Evolutionary conservation across 75 land plant species (phyloP).

Genomic region (Selaginella moellendorffii): DNA sequence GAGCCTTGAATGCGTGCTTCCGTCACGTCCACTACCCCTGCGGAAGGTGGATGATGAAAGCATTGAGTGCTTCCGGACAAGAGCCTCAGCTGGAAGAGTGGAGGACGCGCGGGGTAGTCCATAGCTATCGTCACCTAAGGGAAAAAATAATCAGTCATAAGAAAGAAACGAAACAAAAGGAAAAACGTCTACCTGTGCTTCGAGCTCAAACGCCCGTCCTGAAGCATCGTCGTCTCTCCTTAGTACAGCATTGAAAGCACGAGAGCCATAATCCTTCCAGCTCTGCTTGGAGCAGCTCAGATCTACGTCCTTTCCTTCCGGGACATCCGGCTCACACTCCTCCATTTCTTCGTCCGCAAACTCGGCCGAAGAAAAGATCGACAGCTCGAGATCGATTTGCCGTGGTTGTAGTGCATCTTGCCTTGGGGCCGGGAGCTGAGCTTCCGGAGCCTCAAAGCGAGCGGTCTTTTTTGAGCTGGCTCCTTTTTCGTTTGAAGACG

Average conservation of each 20-base stretch:
- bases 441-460: background rate
- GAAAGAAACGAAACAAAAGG: background rate
- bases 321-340: slow-evolving; percentile 32
- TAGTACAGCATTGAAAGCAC: background rate
- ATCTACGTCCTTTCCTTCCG: slow-evolving; percentile 60
- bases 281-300: background rate
- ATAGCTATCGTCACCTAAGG: slow-evolving; percentile 47
- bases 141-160: background rate
- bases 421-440: slow-evolving; percentile 1
- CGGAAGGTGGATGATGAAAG: slow-evolving; percentile 12
- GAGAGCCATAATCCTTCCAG: slow-evolving; percentile 6
- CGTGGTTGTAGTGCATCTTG: too few relatives aligned
- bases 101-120: slow-evolving; percentile 87
- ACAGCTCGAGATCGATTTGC: slow-evolving; percentile 11
- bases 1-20: background rate
- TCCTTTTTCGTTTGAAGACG: background rate
- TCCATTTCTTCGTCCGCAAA: too few relatives aligned
- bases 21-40: slow-evolving; percentile 15
- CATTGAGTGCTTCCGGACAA: slow-evolving; percentile 16
- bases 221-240: background rate
- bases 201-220: background rate
- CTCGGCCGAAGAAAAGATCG: slow-evolving; percentile 14
- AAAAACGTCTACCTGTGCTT: background rate
- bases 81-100: slow-evolving; percentile 36
- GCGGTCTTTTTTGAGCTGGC: background rate